Conservation (phyloP, 345 rosid species). For the Sonneratia alba region DNA sequence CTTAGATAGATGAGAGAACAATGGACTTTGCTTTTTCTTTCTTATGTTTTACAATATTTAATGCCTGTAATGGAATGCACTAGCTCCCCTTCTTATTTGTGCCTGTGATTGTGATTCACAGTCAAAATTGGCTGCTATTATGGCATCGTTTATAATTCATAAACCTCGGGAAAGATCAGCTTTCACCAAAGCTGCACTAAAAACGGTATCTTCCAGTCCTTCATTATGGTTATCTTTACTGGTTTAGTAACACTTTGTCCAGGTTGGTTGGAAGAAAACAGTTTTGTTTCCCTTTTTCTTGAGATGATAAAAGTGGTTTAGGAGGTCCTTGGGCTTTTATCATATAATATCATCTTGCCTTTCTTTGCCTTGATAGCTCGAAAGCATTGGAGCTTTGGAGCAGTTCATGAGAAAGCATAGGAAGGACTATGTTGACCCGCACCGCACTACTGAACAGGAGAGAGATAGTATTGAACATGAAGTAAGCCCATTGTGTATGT, state of each 20-base stretch:
- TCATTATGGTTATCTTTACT: not conserved
- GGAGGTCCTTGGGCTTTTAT: not conserved
- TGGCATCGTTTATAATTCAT: constrained; percentile 85
- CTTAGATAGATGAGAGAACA: not conserved
- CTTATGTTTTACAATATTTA: not conserved
- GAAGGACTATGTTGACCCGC: constrained; percentile 77
- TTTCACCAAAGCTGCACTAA: constrained; percentile 55
- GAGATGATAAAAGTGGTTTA: not conserved
- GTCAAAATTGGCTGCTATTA: constrained; percentile 63
- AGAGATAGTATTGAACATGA: constrained; percentile 91
- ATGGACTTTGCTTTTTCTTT: not conserved
- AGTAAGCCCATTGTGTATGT: constrained; percentile 27
- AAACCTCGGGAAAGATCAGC: constrained; percentile 53
- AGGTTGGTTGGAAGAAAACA: not conserved
- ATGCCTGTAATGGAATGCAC: not conserved
- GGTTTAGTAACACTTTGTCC: not conserved
- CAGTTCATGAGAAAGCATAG: constrained; percentile 66
- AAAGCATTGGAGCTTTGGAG: constrained; percentile 63
- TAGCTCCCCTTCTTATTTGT: not conserved
- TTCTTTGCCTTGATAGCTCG: constrained; percentile 33
- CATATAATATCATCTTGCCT: not conserved
- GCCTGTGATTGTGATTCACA: constrained; percentile 9
- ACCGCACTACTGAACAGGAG: constrained; percentile 74
- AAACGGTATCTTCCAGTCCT: constrained; percentile 40
- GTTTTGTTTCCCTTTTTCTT: not conserved